A percentile compares a stretch with the other conserved stretches of the same genome.
Conservation (phyloP, 2,329 filamentous ascomycete genomes). For the Colletotrichum liaoningense region DNA sequence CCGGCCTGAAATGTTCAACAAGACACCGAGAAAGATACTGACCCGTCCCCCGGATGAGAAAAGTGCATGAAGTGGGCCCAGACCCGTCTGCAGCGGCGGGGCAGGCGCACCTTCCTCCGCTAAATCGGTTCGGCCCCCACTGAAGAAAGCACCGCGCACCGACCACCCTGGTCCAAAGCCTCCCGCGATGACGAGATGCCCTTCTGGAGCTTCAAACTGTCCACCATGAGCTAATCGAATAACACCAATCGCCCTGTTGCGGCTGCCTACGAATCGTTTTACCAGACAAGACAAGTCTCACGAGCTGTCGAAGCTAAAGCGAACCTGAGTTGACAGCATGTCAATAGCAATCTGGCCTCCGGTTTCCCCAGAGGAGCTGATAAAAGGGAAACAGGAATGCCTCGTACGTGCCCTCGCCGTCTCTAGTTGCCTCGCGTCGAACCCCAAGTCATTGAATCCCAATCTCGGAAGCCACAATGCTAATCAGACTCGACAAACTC, state of each 20-base stretch:
- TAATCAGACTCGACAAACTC: conserved; percentile 42
- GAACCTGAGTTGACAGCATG: conserved; percentile 51
- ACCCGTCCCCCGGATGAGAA: not conserved
- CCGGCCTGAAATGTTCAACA: not conserved
- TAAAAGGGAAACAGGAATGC: conserved; percentile 59
- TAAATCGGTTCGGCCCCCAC: not conserved
- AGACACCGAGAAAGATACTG: not conserved
- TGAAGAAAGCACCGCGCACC: not conserved
- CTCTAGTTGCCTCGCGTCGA: not conserved
- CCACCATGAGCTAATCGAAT: conserved; percentile 19
- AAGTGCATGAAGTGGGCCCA: not conserved
- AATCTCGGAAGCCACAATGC: conserved; percentile 39
- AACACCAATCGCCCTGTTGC: conserved; percentile 12
- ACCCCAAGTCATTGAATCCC: not conserved
- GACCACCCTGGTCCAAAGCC: not conserved
- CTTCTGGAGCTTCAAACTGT: conserved; percentile 2
- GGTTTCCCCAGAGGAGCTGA: conserved; percentile 61
- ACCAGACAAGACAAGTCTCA: not conserved
- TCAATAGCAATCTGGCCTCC: conserved; percentile 70
- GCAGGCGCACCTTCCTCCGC: not conserved
- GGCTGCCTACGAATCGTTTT: conserved; percentile 4
- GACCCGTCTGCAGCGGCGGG: not conserved
- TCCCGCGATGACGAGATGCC: conserved; percentile 24
- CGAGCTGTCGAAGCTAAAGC: not conserved
- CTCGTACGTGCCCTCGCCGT: conserved; percentile 54